Evolutionary conservation across 129 eudicot species (phyloP).

Genomic region (Apium graveolens): DNA sequence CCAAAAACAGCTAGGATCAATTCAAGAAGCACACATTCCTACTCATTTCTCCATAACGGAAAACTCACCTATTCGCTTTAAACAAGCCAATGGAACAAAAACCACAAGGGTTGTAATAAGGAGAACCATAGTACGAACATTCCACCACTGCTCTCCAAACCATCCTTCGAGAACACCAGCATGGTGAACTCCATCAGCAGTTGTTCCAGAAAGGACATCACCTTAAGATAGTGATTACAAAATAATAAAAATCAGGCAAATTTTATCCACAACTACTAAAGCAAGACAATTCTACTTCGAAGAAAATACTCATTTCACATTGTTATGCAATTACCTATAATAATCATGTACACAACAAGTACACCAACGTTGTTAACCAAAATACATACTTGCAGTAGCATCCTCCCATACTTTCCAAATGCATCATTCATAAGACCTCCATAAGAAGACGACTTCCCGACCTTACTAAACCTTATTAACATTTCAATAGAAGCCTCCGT

Average conservation of each 20-base stretch:
- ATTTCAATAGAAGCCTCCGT: constrained; percentile 71
- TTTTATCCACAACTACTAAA: not conserved
- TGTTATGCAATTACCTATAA: constrained; percentile 48
- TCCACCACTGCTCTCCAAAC: constrained; percentile 95
- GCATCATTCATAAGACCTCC: constrained; percentile 84
- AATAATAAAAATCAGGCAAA: constrained; percentile 3
- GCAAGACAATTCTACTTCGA: not conserved
- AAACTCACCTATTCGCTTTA: constrained; percentile 83
- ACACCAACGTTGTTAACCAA: constrained; percentile 77
- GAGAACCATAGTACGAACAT: constrained; percentile 63
- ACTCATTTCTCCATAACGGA: not conserved
- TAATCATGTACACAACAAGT: constrained; percentile 82
- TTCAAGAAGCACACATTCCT: not conserved
- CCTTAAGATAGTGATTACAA: constrained; percentile 29
- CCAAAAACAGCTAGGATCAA: not conserved
- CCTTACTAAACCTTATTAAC: constrained; percentile 64
- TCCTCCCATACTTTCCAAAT: constrained; percentile 77
- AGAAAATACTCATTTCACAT: not conserved
- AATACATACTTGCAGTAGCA: constrained; percentile 66
- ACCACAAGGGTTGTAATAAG: constrained; percentile 56
- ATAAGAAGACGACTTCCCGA: constrained; percentile 52
- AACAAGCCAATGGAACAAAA: constrained; percentile 83
- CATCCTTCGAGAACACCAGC: constrained; percentile 92
- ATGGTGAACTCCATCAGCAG: constrained; percentile 70
- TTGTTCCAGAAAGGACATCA: constrained; percentile 94